Base-by-base conservation (phyloP, 805 yeast genomes). In the Kodamaea kakaduensis region DNA sequence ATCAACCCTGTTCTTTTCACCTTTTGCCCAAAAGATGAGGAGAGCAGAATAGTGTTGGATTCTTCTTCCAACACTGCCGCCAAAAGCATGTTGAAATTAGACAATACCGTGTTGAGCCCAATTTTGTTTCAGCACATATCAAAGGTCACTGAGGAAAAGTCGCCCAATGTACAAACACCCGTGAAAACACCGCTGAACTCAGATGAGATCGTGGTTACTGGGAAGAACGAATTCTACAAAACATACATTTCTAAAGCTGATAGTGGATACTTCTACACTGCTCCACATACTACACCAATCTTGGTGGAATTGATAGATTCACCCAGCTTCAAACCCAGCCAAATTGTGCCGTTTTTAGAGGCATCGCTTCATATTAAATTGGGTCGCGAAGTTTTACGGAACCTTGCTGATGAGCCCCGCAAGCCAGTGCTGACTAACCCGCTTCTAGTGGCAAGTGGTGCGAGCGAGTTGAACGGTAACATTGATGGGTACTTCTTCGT, bases 401-500 rank as follows among this genome's bases (percentile, higher is more conserved):
- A 81, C 33, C 58, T 84, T 32, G 84, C 83, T 4, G 66, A 76
- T 41, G 81, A 74, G 43, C 84, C 84, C 6, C 51, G 83, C 32
- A 61, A 65, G 40, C 78, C 80, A 3, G 83, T 77, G 0, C 68
- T 75, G 9, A 79, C 86, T 5, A 78, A 77, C 34, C 84, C 89
- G 3, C 54, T 84, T 37, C 54, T 84, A 9, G 84, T 81, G 3
- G 90, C 87, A 4, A 78, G 86, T 24, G 93, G 93, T 1, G 84
- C 88, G 4, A 74, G 85, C 27, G 90, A 82, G 41, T 56, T 84
- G 46, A 82, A 84, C 51, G 89, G 88, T 4, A 67, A 75, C 20
- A 71, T 84, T n/a, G 82, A 81, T 51, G 90, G 89, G 0, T 84
- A 84, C 52, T 64, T 81, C 27, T 67, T 81, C 23, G 77, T 80